Percentiles rank a stretch among this genome's conserved stretches.
Conservation (phyloP, 768 basidiomycete genomes). For the Suillus brevipes region DNA sequence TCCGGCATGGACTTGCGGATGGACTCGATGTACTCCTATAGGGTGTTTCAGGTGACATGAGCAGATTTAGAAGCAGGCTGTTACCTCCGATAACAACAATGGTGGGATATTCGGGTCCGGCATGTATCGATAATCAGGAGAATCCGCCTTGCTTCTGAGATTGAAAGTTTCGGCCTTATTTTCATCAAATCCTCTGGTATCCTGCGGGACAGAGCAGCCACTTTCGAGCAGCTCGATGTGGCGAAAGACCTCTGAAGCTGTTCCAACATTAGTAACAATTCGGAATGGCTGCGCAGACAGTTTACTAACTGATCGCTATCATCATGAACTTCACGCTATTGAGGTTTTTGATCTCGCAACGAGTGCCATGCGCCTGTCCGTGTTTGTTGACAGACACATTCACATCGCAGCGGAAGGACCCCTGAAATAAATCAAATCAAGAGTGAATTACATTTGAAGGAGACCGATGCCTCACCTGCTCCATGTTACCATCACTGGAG, state of each 20-base stretch:
- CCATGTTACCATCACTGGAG: conserved; percentile 96
- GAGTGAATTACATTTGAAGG: background rate
- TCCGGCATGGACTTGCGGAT: conserved; percentile 65
- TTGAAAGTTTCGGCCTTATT: conserved; percentile 76
- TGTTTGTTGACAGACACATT: conserved; percentile 86
- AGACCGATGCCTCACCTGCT: conserved; percentile 58
- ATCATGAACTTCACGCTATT: conserved; percentile 87
- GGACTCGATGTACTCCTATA: conserved; percentile 61
- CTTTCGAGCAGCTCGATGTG: conserved; percentile 62
- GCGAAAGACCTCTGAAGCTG: conserved; percentile 80
- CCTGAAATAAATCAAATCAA: conserved; percentile 47
- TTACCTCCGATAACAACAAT: conserved; percentile 55
- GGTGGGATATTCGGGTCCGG: conserved; percentile 92
- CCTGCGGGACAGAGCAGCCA: conserved; percentile 59
- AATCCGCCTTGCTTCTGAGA: conserved; percentile 87
- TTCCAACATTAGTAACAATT: background rate
- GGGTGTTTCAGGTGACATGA: background rate
- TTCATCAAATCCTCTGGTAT: conserved; percentile 91
- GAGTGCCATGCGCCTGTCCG: conserved; percentile 67
- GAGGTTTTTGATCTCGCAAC: conserved; percentile 96
- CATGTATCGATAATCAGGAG: conserved; percentile 97
- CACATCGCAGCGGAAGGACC: conserved; percentile 92
- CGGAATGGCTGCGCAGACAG: background rate
- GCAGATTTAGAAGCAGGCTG: conserved; percentile 15
- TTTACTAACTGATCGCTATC: conserved; percentile 73